Base-by-base conservation (phyloP, 83 land plant genomes). In the Diphasiastrum complanatum region DNA sequence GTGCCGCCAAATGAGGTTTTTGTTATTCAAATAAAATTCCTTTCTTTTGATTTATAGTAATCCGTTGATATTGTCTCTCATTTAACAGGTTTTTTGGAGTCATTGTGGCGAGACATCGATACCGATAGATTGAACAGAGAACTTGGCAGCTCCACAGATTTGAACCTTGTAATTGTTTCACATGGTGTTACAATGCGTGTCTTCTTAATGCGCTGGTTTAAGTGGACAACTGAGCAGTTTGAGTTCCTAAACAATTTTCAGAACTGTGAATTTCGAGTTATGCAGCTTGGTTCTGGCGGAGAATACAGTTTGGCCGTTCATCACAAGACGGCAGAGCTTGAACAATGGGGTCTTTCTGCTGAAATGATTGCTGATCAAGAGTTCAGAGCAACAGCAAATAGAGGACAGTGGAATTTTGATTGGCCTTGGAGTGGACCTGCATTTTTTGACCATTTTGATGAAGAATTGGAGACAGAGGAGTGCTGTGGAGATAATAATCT, bases 161-260 rank as follows among this genome's bases (percentile, higher is more conserved):
- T 82, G 45, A 91, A 87, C 59, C 65, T 91, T 23, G 74, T 91
- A 36, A 84, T 91, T 31, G 71, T 91, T 26, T 74, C 90, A 2
- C 97, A 91, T 47, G 95, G 97, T 5, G 64, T 91, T 27, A 77
- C 95, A 25, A 68, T 81, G 10, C 72, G 95, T 16, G 83, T 91
- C 24, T 91, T 91, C 62, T 85, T 91, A 65, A 91, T 87, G 95
- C 86, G 84, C 62, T 91, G 97, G 97, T 91, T 91, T 77, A 85
- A 85, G 68, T 91, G 97, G 97, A 87, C 95, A 3, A 85, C 83
- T 5, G 79, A 87, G 51, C 95, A 91, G 61, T 87, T 91, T 56
- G 97, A 91, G 83, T 52, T 22, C 22, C 78, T 91, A 50, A 82
- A 78, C 64, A 91, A 91, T 66, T 85, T 70, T 4, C 75, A 59